Evolutionary conservation across 169 alveolate genomes (phyloP).

Genomic region (Cryptosporidium viatorum): DNA sequence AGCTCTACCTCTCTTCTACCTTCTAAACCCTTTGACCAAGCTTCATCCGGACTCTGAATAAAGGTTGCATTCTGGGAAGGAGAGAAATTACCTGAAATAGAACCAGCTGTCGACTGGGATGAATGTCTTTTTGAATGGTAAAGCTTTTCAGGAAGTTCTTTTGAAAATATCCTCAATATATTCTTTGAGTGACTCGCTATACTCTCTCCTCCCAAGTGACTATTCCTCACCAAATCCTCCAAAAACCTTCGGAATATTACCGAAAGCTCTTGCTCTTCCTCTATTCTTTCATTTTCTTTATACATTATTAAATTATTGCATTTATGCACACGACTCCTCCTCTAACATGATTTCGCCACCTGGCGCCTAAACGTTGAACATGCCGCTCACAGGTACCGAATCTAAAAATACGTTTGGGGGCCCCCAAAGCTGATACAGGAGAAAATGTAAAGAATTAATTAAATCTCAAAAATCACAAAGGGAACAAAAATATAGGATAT

Average conservation of each 20-base stretch:
- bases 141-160: conserved; percentile 52
- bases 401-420: conserved; percentile 63
- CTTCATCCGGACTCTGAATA: not conserved
- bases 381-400: conserved; percentile 73
- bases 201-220: conserved; percentile 47
- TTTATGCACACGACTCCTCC: conserved; percentile 76
- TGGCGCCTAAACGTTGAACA: not conserved
- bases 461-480: conserved; percentile 2
- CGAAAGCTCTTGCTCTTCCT: conserved; percentile 1
- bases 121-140: conserved; percentile 60
- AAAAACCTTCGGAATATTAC: conserved; percentile 38
- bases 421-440: conserved; percentile 2
- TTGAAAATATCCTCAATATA: conserved; percentile 40
- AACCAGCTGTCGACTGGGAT: conserved; percentile 50
- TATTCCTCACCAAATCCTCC: conserved; percentile 7
- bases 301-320: conserved; percentile 30
- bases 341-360: conserved; percentile 35
- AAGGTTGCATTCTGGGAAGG: conserved; percentile 14
- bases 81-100: conserved; percentile 26
- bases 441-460: not conserved
- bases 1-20: not conserved
- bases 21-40: not conserved
- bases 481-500: not conserved
- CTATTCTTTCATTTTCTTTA: not conserved
- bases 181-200: conserved; percentile 26